Base-by-base conservation (phyloP, 2,329 filamentous ascomycete species). In the Remersonia thermophila region DNA sequence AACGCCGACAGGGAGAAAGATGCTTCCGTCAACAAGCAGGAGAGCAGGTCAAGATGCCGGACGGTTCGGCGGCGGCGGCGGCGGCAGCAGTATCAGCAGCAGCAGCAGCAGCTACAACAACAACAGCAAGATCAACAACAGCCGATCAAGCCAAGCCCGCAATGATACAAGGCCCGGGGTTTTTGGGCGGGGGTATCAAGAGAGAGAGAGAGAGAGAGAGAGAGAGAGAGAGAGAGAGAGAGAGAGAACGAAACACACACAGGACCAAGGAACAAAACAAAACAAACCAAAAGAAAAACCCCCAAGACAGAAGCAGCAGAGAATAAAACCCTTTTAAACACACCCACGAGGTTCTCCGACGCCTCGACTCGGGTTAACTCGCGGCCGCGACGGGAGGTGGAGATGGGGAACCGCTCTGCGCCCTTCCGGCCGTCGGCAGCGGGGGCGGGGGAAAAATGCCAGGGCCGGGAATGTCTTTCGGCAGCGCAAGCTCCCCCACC, bases 391-490 rank as follows among this genome's bases (percentile, higher is more conserved):
- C 32, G 34, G 27, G n/a, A 33, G 33, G 43, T 38, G 40, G 40
- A 36, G 38, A 33, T n/a, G n/a, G n/a, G n/a, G n/a, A n/a, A n/a
- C 30, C 14, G 14, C 9, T 25, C 8, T 12, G n/a, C 27, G 27
- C 12, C 27, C 17, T 33, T 23, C 20, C 20, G 20, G 20, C 20
- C 5, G 14, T 36, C 44, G 39, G 39, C 29, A 37, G 31, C 39
- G 31, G 38, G 33, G 26, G 27, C 10, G 15, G 35, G 32, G 46
- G 44, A n/a, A 29, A 46, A 46, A 47, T 45, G 28, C 30, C 46
- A 47, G 32, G 41, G 32, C 36, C 40, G 43, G 45, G 43, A 47
- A 20, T 41, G 18, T 12, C 29, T 17, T 4, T 39, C 43, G 39
- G 43, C 43, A 47, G 36, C 40, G 40, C 36, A n/a, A n/a, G 40